These are phyloP conservation scores for Mycosarcoma mackinlayi DNA, from an alignment of 1,284 basidiomycete genomes.

Conservation along the genomic window DNA sequence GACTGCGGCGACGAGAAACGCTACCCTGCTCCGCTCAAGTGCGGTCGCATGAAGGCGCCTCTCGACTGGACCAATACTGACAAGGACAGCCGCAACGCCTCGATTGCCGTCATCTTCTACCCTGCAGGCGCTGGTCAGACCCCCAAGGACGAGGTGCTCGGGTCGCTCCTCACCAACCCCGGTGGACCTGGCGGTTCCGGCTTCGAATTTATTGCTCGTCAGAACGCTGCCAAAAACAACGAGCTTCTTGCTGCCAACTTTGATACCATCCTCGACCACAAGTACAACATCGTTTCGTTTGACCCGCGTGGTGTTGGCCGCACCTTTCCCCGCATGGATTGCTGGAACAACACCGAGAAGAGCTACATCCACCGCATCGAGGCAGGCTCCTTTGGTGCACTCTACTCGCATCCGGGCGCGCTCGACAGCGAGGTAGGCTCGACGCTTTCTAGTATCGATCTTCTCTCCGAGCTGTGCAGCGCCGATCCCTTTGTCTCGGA, in stretches of 20 bases:
- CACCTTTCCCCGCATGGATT: slow-evolving; percentile 48
- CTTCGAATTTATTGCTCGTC: slow-evolving; percentile 36
- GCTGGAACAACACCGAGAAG: slow-evolving; percentile 42
- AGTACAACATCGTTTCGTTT: slow-evolving; percentile 53
- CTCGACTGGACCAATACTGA: slow-evolving; percentile 52
- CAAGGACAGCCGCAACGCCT: slow-evolving; percentile 44
- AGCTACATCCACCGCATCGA: slow-evolving; percentile 39
- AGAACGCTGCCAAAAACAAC: slow-evolving; percentile 29
- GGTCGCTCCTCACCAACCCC: slow-evolving; percentile 50
- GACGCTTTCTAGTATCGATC: slow-evolving; percentile 23
- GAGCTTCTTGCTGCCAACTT: slow-evolving; percentile 33
- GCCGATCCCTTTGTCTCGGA: slow-evolving; percentile 24
- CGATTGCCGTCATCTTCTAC: slow-evolving; percentile 51
- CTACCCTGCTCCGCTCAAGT: slow-evolving; percentile 43
- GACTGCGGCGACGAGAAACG: slow-evolving; percentile 42
- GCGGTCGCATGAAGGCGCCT: slow-evolving; percentile 52
- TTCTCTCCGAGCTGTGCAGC: slow-evolving; percentile 30
- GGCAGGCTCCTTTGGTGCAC: slow-evolving; percentile 25
- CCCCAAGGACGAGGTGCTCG: slow-evolving; percentile 36
- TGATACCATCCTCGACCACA: slow-evolving; percentile 38
- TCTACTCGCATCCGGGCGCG: slow-evolving; percentile 31
- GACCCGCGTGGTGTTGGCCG: slow-evolving; percentile 51
- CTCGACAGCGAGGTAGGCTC: slow-evolving; percentile 37
- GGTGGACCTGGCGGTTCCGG: slow-evolving; percentile 57
- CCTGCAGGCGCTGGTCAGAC: slow-evolving; percentile 51